A percentile compares a stretch with the other conserved stretches of the same genome.
These are phyloP conservation scores for Suhomyces sp. DNA, from an alignment of 805 yeast genomes.

Conservation along the genomic window DNA sequence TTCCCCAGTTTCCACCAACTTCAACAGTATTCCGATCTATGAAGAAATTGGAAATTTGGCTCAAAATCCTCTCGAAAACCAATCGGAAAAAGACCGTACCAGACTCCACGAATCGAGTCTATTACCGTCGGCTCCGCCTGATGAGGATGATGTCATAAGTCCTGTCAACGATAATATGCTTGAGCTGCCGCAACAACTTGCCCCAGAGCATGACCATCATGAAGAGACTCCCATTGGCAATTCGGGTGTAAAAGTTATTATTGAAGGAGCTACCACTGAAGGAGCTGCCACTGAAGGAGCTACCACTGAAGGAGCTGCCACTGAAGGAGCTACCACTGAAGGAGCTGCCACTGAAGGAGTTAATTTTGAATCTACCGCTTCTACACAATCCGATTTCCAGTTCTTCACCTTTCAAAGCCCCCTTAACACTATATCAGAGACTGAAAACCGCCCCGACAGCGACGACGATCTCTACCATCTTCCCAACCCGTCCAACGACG, in stretches of 20 bases:
- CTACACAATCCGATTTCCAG: conserved; percentile 2
- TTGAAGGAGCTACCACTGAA: no score
- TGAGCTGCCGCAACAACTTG: conserved; percentile 9
- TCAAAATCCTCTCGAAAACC: neutral
- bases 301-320: neutral
- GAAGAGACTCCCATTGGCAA: no score
- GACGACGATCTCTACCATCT: conserved; percentile 18
- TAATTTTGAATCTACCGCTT: no score
- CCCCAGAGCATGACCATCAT: no score
- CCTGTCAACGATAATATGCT: conserved; percentile 7
- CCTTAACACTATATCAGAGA: conserved; percentile 4
- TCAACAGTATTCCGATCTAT: conserved; percentile 8
- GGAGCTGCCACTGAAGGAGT: no score
- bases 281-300: no score
- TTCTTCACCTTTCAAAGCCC: conserved; percentile 10
- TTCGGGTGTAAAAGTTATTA: no score
- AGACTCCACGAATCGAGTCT: conserved; percentile 54
- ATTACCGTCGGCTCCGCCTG: conserved; percentile 55
- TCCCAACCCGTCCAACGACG: conserved; percentile 11
- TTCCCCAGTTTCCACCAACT: conserved; percentile 3
- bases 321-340: no score
- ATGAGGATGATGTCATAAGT: conserved; percentile 18
- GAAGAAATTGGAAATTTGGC: conserved; percentile 1
- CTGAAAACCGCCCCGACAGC: conserved; percentile 2
- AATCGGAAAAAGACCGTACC: conserved; percentile 57